Evolutionary conservation across 768 basidiomycete genomes (phyloP).

Genomic region (Lepiota subincarnata): DNA sequence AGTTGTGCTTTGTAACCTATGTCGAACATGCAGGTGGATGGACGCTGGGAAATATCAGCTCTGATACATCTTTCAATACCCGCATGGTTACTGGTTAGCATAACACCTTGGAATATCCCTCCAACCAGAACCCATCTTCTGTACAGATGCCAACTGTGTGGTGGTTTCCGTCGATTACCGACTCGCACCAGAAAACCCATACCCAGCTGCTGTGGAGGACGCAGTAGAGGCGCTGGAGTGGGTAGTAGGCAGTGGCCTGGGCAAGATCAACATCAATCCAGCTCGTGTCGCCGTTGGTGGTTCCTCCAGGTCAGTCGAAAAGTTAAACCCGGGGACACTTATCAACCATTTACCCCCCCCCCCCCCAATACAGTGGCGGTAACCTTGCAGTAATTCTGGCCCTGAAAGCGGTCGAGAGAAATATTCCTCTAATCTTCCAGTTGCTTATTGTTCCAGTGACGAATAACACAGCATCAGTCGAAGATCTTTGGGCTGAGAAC

Average conservation of each 20-base stretch:
- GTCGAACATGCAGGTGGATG: conserved; percentile 72
- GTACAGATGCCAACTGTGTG: conserved; percentile 53
- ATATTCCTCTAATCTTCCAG: conserved; percentile 55
- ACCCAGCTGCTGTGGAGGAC: conserved; percentile 70
- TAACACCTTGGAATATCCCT: not conserved
- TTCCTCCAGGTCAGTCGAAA: conserved; percentile 54
- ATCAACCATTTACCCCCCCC: not conserved
- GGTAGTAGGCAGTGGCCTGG: conserved; percentile 46
- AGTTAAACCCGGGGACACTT: not conserved
- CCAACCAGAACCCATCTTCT: not conserved
- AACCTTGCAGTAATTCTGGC: conserved; percentile 65
- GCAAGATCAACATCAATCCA: conserved; percentile 43
- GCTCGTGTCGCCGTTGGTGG: conserved; percentile 67
- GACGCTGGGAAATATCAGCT: conserved; percentile 64
- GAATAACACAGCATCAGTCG: conserved; percentile 59
- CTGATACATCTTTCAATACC: conserved; percentile 58
- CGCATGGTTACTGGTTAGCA: conserved; percentile 53
- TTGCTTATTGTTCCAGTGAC: conserved; percentile 69
- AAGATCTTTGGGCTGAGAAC: conserved; percentile 49
- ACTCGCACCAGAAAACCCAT: conserved; percentile 65
- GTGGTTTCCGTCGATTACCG: conserved; percentile 69
- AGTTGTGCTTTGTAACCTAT: too few species aligned
- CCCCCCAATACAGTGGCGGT: conserved; percentile 45
- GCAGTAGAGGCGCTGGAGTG: conserved; percentile 64
- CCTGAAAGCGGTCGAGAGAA: conserved; percentile 52